Evolutionary conservation across 345 rosid species (phyloP).

Genomic region (Heritiera fomes): DNA sequence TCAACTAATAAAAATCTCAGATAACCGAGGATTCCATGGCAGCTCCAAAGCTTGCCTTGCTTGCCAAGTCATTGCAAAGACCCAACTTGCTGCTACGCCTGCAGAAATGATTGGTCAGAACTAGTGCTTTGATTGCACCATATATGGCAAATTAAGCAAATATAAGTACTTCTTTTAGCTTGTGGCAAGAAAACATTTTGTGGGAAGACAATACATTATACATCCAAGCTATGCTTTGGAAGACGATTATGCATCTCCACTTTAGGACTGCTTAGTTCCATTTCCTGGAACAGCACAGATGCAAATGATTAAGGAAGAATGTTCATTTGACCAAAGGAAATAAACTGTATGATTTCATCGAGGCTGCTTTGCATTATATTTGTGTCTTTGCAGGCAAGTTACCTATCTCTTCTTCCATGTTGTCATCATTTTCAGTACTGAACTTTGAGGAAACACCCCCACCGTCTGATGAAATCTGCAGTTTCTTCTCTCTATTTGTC

Average conservation of each 20-base stretch:
- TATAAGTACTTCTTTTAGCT: too few relatives aligned
- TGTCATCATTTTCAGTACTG: slow-evolving; percentile 25
- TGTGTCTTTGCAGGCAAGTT: slow-evolving; percentile 10
- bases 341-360: not conserved
- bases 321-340: not conserved
- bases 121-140: not conserved
- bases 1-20: not conserved
- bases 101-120: not conserved
- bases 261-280: slow-evolving; percentile 21
- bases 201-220: too few relatives aligned
- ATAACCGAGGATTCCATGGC: not conserved
- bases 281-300: slow-evolving; percentile 21
- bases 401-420: slow-evolving; percentile 41
- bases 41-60: not conserved
- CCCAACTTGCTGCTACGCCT: not conserved
- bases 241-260: slow-evolving; percentile 25
- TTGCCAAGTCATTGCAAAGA: not conserved
- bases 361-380: not conserved
- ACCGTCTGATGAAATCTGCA: slow-evolving; percentile 21
- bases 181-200: too few relatives aligned
- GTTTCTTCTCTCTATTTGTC: slow-evolving; percentile 31
- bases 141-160: too few relatives aligned
- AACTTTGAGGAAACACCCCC: slow-evolving; percentile 27
- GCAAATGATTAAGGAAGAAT: not conserved
- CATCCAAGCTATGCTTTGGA: not conserved